Conservation (phyloP, 1,284 basidiomycete genomes). For the Tilletia indica region DNA sequence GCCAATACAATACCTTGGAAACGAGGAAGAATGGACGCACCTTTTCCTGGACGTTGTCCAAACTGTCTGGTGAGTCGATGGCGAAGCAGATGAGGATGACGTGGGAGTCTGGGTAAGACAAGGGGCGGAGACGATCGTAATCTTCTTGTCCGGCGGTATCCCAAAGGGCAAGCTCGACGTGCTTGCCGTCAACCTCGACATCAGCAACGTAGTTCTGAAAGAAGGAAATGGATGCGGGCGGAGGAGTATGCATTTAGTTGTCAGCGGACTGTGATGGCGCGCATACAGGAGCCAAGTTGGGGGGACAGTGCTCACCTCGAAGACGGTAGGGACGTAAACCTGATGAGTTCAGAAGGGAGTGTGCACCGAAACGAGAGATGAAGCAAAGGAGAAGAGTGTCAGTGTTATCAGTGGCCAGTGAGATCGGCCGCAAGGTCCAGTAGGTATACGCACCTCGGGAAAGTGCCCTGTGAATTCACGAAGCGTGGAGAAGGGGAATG, state of each 20-base stretch:
- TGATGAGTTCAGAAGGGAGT: slow-evolving; percentile 46
- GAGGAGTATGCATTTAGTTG: neutral
- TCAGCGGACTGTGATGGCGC: neutral
- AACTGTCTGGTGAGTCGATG: slow-evolving; percentile 83
- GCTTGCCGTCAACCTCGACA: slow-evolving; percentile 84
- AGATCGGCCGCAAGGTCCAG: neutral
- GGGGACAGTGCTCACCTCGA: slow-evolving; percentile 61
- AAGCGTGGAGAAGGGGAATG: too few relatives aligned
- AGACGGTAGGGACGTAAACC: slow-evolving; percentile 90
- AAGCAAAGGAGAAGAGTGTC: neutral
- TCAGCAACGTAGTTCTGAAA: slow-evolving; percentile 73
- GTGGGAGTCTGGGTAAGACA: slow-evolving; percentile 86
- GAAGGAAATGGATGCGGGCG: neutral
- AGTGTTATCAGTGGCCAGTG: neutral
- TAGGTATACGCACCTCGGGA: slow-evolving; percentile 70
- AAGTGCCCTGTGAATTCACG: slow-evolving; percentile 65
- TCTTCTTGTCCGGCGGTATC: slow-evolving; percentile 91
- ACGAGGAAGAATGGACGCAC: slow-evolving; percentile 56
- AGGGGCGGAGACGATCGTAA: slow-evolving; percentile 61
- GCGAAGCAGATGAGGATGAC: slow-evolving; percentile 93
- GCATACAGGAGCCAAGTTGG: too few relatives aligned
- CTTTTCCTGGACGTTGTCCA: slow-evolving; percentile 95
- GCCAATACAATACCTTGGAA: neutral
- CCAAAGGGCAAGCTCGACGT: slow-evolving; percentile 88
- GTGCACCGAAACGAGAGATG: neutral